Evolutionary conservation across 2,329 filamentous ascomycete species (phyloP), one percentile per base, ranked within the genome.

Genomic region (Ophiostoma sp.): DNA sequence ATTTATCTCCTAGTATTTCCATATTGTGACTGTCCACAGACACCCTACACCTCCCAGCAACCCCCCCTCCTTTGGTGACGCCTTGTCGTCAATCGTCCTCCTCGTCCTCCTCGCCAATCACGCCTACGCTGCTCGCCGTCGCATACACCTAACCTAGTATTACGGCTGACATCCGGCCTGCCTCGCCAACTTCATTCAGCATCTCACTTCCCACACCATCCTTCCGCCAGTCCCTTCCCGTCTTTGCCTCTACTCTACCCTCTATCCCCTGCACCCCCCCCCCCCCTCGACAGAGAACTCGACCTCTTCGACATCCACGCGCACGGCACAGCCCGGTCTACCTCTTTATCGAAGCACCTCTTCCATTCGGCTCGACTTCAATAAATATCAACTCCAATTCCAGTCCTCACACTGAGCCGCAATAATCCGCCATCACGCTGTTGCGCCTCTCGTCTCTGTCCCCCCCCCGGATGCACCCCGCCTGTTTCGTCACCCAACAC

Each of bases 41-140:
- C 20, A 48, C 44, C 44, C 36, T 39, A 54, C 5, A 6, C 27
- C 54, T 20, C 3, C 60, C 60, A 64, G 27, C 27, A 3, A 35
- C 17, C 1, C 7, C 33, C 60, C 62, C 62, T 65, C 62, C 35
- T 65, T 35, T 17, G 31, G 60, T 64, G 60, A 64, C 60, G 60
- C 36, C 60, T 57, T 57, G 52, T 13, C 52, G 52, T 27, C 52
- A 57, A 57, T 57, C 52, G 8, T 57, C 52, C n/a, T 54, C 52
- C n/a, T 11, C 52, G 23, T 27, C 23, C n/a, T 57, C 11, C 36
- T 39, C 13, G 39, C 39, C 39, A 41, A 41, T 41, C 39, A 13
- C 39, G 10, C 39, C 39, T 4, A 31, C 27, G 27, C 20, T 27
- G 15, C 23, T 57, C n/a, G 52, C 20, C 27, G 10, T 27, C 52